Evolutionary conservation across 305 asterid genomes (phyloP).

Genomic region (Fraxinus paxiana): DNA sequence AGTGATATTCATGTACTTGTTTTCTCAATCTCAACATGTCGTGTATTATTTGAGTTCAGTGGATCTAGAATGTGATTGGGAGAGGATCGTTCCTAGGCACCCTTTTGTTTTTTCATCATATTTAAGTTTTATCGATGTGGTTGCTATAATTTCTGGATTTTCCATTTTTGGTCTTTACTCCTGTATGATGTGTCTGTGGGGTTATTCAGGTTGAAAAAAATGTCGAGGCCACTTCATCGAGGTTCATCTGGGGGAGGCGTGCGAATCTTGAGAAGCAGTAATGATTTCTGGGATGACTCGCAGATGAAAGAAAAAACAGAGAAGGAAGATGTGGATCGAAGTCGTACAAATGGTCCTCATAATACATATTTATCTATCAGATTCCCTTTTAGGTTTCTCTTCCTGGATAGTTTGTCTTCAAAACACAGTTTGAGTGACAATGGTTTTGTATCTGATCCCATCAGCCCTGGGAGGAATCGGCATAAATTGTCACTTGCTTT

Average conservation of each 20-base stretch:
- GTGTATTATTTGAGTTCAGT: constrained; percentile 6
- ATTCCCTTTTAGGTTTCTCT: constrained; percentile 54
- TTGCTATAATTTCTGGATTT: constrained; percentile 13
- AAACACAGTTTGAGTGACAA: constrained; percentile 55
- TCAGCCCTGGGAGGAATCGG: constrained; percentile 61
- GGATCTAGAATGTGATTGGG: constrained; percentile 24
- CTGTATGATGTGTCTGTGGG: constrained; percentile 28
- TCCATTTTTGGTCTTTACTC: constrained; percentile 19
- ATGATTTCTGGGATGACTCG: constrained; percentile 67
- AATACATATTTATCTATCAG: constrained; percentile 41
- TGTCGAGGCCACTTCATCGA: constrained; percentile 77
- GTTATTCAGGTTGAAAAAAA: constrained; percentile 36
- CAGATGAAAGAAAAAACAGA: constrained; percentile 74
- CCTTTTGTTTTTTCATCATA: constrained; percentile 17
- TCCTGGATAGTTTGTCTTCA: constrained; percentile 51
- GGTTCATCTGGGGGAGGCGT: constrained; percentile 65
- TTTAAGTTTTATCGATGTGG: neutral
- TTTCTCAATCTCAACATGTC: neutral
- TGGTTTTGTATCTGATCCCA: constrained; percentile 68
- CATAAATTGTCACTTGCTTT: constrained; percentile 49
- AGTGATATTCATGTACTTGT: constrained; percentile 1
- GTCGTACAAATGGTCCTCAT: constrained; percentile 38
- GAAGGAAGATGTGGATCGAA: constrained; percentile 68
- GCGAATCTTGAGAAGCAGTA: constrained; percentile 45
- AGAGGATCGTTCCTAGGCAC: constrained; percentile 22